Evolutionary conservation across 2,329 filamentous ascomycete genomes (phyloP), one percentile per base, ranked within the genome.

Genomic region (Rhynchosporium secalis): DNA sequence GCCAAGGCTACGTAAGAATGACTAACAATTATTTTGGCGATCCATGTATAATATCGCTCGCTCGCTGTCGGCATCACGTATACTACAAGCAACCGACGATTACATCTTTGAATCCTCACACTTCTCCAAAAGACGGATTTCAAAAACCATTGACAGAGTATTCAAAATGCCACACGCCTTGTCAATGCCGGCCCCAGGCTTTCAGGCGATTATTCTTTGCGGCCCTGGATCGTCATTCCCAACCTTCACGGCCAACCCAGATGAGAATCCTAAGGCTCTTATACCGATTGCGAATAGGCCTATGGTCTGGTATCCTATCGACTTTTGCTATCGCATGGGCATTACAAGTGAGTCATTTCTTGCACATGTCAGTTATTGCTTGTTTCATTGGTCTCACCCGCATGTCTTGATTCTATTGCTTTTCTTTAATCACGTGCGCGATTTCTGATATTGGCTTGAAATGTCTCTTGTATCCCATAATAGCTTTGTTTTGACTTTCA

Each of bases 251-350:
- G 87, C 89, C 2, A 91, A 88, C 65, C 88, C 90, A 4, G 86
- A 89, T 76, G 88, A 93, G 72, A 87, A 90, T 65, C 90, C 91
- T 9, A 95, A 95, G 77, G 90, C 91, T 9, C 83, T 95, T 28
- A 78, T 95, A 7, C 91, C 91, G 5, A 89, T 95, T 63, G 91
- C 91, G 41, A 95, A 95, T 75, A 79, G 91, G 69, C 91, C 91
- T 1, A 95, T 95, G 91, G 88, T 95, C 51, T 94, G 91, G 89
- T 95, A 95, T 74, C 88, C 91, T 5, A 84, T 95, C 46, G 90
- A 94, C 71, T 94, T 91, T 78, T 94, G 90, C 76, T 90, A 92
- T 72, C 86, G 90, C 43, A 90, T 89, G 75, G 90, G 91, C 69
- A 85, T 93, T 68, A 90, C 87, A 72, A 82, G 89, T 90, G 76